phyloP scores from a whole-genome alignment of 306 rosid genomes.

The Rubus idaeus region DNA sequence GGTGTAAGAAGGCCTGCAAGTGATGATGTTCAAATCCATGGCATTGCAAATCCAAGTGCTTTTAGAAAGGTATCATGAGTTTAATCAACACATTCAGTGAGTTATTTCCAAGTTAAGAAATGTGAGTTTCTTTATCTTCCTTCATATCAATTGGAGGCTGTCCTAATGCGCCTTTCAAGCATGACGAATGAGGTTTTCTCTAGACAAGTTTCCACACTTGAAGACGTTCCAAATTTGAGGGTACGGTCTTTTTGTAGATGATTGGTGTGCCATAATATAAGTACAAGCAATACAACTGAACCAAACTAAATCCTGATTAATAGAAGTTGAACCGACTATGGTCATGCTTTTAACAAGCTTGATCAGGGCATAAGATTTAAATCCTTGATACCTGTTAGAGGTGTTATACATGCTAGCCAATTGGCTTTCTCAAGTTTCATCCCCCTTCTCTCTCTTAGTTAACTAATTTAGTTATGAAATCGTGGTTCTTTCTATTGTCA shows the following conservation, averaged over 20 bases:
- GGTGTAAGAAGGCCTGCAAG: too few relatives aligned
- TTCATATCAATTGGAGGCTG: constrained; percentile 64
- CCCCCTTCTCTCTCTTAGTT: neutral
- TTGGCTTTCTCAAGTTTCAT: constrained; percentile 1
- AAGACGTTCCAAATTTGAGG: constrained; percentile 51
- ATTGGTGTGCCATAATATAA: neutral
- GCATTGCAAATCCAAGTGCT: too few relatives aligned
- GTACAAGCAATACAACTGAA: neutral
- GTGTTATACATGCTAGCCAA: neutral
- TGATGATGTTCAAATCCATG: too few relatives aligned
- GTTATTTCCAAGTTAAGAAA: too few relatives aligned
- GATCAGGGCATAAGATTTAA: neutral
- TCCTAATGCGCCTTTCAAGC: constrained; percentile 59
- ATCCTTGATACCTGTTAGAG: neutral
- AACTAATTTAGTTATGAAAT: neutral
- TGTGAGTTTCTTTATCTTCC: too few relatives aligned
- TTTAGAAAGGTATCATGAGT: too few relatives aligned
- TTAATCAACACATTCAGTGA: too few relatives aligned
- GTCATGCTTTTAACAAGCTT: neutral
- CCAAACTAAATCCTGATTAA: neutral
- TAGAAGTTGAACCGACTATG: neutral
- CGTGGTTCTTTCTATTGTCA: constrained; percentile 5
- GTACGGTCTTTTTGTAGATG: constrained; percentile 38
- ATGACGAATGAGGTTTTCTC: constrained; percentile 64
- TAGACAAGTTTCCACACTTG: constrained; percentile 52